These are phyloP conservation scores for Tremella mesenterica DNA, from an alignment of 768 basidiomycete species.

Conservation along the genomic window DNA sequence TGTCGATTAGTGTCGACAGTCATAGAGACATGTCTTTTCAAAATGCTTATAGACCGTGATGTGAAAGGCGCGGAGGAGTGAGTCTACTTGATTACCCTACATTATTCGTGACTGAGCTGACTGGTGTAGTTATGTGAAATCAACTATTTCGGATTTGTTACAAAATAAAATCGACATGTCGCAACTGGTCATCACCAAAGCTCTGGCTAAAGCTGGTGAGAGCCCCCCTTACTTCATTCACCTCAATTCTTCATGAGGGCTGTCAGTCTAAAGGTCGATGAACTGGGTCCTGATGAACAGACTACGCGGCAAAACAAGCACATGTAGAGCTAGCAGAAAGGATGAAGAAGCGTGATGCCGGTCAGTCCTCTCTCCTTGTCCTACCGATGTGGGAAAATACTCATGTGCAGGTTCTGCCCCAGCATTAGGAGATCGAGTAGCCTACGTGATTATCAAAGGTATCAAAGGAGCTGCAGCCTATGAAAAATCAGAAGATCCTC, in stretches of 20 bases:
- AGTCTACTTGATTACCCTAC: constrained; percentile 41
- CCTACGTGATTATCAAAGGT: constrained; percentile 96
- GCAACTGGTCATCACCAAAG: constrained; percentile 97
- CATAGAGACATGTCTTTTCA: constrained; percentile 94
- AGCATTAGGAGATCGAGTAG: constrained; percentile 94
- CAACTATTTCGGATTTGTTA: constrained; percentile 80
- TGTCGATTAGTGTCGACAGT: constrained; percentile 97
- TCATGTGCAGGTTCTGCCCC: constrained; percentile 71
- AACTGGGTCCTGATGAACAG: too few species aligned
- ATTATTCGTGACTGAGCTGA: neutral
- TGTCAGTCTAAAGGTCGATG: neutral
- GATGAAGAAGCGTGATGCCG: constrained; percentile 93
- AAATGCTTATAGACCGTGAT: constrained; percentile 92
- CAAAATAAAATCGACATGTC: constrained; percentile 99
- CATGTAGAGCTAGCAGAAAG: constrained; percentile 91
- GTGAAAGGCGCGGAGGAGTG: constrained; percentile 88
- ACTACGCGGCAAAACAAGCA: constrained; percentile 90
- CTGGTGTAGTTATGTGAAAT: constrained; percentile 79
- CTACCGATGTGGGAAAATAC: neutral
- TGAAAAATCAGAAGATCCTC: constrained; percentile 95
- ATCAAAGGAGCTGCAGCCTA: constrained; percentile 95
- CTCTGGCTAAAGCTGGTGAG: constrained; percentile 74
- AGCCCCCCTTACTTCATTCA: too few species aligned
- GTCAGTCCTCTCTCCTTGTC: constrained; percentile 43
- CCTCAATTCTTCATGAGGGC: constrained; percentile 1